A percentile compares a stretch with the other conserved stretches of the same genome.
These are phyloP conservation scores for Naganishia albida DNA, from an alignment of 1,284 basidiomycete species.

Conservation along the genomic window DNA sequence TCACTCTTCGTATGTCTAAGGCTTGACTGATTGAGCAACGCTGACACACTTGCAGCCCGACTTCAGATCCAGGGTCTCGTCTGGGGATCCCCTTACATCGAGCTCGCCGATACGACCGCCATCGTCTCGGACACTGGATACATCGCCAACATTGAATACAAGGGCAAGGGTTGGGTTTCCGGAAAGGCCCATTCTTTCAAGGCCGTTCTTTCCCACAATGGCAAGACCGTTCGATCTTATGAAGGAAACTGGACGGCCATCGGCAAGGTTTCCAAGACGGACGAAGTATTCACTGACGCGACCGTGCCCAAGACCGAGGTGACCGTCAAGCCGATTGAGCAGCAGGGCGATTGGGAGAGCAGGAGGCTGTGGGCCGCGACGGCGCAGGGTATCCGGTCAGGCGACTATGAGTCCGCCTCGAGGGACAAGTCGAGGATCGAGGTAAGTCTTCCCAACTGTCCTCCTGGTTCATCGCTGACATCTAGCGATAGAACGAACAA, in stretches of 20 bases:
- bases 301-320: constrained; percentile 67
- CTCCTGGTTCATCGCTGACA: not conserved
- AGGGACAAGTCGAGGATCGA: constrained; percentile 89
- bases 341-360: constrained; percentile 81
- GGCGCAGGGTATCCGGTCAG: constrained; percentile 84
- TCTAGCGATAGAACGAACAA: constrained; percentile 77
- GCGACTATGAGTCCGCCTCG: constrained; percentile 89
- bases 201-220: constrained; percentile 64
- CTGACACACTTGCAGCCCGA: constrained; percentile 56
- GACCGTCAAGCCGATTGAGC: constrained; percentile 62
- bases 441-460: constrained; percentile 56
- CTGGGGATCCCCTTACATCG: constrained; percentile 64
- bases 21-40: not conserved
- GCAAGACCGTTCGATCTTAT: constrained; percentile 61
- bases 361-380: constrained; percentile 83
- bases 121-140: constrained; percentile 80
- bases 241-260: constrained; percentile 87
- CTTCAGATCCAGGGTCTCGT: constrained; percentile 63
- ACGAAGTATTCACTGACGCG: constrained; percentile 58
- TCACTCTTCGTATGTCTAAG: constrained; percentile 69
- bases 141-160: constrained; percentile 79
- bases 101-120: constrained; percentile 78
- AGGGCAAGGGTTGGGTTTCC: constrained; percentile 88
- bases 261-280: constrained; percentile 61
- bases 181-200: constrained; percentile 94